Evolutionary conservation across 768 basidiomycete species (phyloP), one percentile per base, ranked within the genome.

Genomic region (Daedaleopsis sinensis): DNA sequence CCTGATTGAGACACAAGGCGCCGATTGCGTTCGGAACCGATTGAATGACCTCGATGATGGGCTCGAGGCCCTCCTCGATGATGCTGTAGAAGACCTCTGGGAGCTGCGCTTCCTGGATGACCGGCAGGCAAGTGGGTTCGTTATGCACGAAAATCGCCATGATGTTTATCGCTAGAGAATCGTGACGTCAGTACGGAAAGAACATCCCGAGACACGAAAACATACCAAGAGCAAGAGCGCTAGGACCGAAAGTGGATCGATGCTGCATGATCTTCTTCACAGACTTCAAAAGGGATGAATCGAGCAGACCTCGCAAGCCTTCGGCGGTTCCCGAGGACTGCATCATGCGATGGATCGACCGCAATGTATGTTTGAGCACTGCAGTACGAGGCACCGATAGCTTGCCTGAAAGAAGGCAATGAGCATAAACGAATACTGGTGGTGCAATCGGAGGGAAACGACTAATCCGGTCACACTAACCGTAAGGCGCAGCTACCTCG

Each of bases 91-190:
- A 94, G 0, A 87, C 83, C 68, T 94, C 91, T 0, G 97, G 97
- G 3, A 99, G 75, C 6, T 89, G 87, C 27, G 87, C 84, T 74
- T 99, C 97, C 74, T 99, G 97, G 21, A 99, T 90, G 56, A 96
- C 89, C 2, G 86, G 79, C 58, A 99, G 78, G 16, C 94, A 97
- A 0, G 96, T 98, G 8, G 97, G 97, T 73, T 99, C 97, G 65
- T 98, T 99, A 79, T 99, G 96, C 10, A 98, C 88, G 74, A 98
- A 98, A 0, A 94, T 94, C 15, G 94, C 88, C 88, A 97, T 93
- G 70, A 95, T 90, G 72, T 96, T 94, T 79, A 96, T 93, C 5
- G 93, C 94, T 93, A 63, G 16, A 60, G 11, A 11, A n/a, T n/a
- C n/a, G n/a, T n/a, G n/a, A n/a, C n/a, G n/a, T n/a, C n/a, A n/a